phyloP scores from a whole-genome alignment of 1,284 basidiomycete genomes.

The Hypsizygus ulmarius region DNA sequence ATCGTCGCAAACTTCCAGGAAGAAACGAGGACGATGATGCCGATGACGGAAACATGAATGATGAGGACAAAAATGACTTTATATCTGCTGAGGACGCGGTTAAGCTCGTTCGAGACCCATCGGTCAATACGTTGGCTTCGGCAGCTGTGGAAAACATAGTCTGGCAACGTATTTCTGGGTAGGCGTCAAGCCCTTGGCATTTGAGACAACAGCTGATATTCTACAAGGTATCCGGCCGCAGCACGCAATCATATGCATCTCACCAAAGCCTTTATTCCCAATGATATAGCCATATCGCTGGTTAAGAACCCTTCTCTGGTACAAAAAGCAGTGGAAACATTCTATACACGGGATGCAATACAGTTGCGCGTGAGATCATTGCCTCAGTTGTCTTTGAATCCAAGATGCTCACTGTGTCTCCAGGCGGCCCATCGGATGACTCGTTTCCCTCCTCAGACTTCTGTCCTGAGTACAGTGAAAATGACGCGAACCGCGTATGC shows the following conservation, averaged over 20 bases:
- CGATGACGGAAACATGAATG: conserved; percentile 34
- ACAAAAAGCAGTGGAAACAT: conserved; percentile 84
- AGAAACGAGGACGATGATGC: conserved; percentile 50
- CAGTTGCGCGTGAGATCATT: conserved; percentile 72
- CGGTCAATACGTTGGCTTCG: conserved; percentile 57
- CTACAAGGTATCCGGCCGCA: conserved; percentile 65
- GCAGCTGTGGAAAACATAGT: conserved; percentile 57
- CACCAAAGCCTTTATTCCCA: conserved; percentile 79
- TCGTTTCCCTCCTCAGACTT: conserved; percentile 77
- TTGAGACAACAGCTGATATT: conserved; percentile 15
- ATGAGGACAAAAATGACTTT: conserved; percentile 49
- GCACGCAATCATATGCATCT: conserved; percentile 73
- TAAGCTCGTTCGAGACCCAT: conserved; percentile 54
- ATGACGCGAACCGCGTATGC: conserved; percentile 93
- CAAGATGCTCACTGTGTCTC: background rate
- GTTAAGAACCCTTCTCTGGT: conserved; percentile 65
- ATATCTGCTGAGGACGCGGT: conserved; percentile 69
- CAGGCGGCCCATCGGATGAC: conserved; percentile 85
- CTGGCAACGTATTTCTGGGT: conserved; percentile 70
- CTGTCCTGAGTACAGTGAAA: conserved; percentile 57
- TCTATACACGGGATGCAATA: conserved; percentile 89
- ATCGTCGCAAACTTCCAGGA: conserved; percentile 41
- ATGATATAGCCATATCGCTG: conserved; percentile 75
- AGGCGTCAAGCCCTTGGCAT: conserved; percentile 18
- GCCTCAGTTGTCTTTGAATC: background rate